Evolutionary conservation across 441 rosid genomes (phyloP).

Genomic region (Syzygium syzygioides): DNA sequence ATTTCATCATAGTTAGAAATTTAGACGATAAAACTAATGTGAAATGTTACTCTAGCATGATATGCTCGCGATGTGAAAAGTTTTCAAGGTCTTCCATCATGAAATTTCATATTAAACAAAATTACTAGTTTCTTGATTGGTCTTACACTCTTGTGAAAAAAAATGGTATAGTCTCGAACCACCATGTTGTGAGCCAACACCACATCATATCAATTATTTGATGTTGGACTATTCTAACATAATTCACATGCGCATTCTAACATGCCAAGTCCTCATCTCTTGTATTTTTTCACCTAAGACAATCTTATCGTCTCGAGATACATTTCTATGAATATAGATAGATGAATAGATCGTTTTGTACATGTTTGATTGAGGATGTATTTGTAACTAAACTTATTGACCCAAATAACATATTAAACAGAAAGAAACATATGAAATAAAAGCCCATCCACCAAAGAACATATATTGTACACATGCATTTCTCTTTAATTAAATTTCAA

Average conservation of each 20-base stretch:
- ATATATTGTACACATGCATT: too few species aligned
- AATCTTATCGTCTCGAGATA: neutral
- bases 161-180: neutral
- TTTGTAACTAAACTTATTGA: too few species aligned
- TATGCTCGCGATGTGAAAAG: neutral
- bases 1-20: neutral
- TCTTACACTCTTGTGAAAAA: too few species aligned
- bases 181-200: neutral
- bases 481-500: too few species aligned
- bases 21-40: neutral
- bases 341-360: neutral
- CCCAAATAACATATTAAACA: too few species aligned
- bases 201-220: too few species aligned
- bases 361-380: too few species aligned
- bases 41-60: neutral
- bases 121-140: neutral
- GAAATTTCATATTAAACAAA: neutral
- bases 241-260: too few species aligned
- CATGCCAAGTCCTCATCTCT: neutral
- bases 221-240: too few species aligned
- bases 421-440: too few species aligned
- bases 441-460: too few species aligned
- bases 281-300: neutral
- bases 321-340: neutral
- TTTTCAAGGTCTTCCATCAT: neutral